phyloP scores from a whole-genome alignment of 78 protist species.

The Andalucia godoyi region DNA sequence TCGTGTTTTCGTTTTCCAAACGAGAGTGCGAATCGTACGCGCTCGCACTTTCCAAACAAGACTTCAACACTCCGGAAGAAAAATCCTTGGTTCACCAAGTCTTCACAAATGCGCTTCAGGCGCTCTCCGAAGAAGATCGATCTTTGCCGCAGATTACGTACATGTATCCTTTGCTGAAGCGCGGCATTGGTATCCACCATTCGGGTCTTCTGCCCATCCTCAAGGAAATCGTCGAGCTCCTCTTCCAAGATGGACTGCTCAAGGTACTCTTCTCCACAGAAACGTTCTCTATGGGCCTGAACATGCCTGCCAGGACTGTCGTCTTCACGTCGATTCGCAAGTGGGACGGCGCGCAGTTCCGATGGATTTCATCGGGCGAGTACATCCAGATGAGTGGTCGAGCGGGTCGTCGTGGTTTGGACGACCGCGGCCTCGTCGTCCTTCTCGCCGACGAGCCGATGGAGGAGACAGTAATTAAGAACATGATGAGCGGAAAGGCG shows the following conservation, averaged over 20 bases:
- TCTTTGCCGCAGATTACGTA: slow-evolving; percentile 35
- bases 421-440: slow-evolving; percentile 73
- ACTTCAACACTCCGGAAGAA: slow-evolving; percentile 29
- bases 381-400: slow-evolving; percentile 81
- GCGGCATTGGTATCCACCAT: slow-evolving; percentile 74
- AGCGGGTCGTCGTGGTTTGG: slow-evolving; percentile 81
- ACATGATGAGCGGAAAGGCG: slow-evolving; percentile 74
- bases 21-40: slow-evolving; percentile 41
- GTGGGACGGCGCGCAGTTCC: slow-evolving; percentile 51
- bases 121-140: slow-evolving; percentile 46
- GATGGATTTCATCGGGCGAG: slow-evolving; percentile 48
- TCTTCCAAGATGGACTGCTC: slow-evolving; percentile 46
- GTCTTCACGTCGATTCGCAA: slow-evolving; percentile 55
- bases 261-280: slow-evolving; percentile 60
- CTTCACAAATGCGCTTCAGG: slow-evolving; percentile 46
- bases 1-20: slow-evolving; percentile 49
- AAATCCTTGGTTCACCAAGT: slow-evolving; percentile 5
- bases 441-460: slow-evolving; percentile 78
- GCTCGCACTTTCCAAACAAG: background rate
- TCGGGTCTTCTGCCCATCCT: slow-evolving; percentile 68
- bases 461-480: slow-evolving; percentile 54
- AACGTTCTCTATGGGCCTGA: slow-evolving; percentile 75
- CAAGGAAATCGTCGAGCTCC: slow-evolving; percentile 57
- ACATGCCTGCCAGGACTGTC: slow-evolving; percentile 80
- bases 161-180: slow-evolving; percentile 54